Conservation (phyloP, 345 rosid species). For the Eucalyptus dawsonii region DNA sequence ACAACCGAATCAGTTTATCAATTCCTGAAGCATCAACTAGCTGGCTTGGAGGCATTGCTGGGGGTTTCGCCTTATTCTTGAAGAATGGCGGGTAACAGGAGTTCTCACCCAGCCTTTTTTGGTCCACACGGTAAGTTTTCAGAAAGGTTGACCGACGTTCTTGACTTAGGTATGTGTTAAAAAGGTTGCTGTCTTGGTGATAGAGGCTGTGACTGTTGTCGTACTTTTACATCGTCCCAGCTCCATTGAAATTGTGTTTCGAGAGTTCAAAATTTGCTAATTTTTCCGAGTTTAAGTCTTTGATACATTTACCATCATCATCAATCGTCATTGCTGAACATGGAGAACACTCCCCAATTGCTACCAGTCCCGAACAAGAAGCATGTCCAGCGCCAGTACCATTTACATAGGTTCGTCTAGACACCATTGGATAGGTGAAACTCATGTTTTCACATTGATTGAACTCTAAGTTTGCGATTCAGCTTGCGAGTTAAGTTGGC, state of each 20-base stretch:
- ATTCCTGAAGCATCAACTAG: slow-evolving; percentile 52
- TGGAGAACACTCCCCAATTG: not conserved
- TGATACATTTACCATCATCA: not conserved
- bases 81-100: not conserved
- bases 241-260: not conserved
- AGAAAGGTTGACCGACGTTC: not conserved
- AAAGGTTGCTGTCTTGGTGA: not conserved
- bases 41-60: slow-evolving; percentile 46
- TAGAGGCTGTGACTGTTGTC: not conserved
- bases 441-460: not conserved
- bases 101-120: not conserved
- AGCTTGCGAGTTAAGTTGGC: not conserved
- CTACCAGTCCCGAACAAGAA: not conserved
- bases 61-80: slow-evolving; percentile 55
- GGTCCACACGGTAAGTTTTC: not conserved
- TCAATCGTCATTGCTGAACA: not conserved
- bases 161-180: not conserved
- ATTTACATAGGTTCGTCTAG: not conserved
- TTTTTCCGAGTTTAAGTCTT: not conserved
- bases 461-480: not conserved
- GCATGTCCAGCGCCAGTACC: not conserved
- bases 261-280: not conserved
- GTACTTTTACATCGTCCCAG: not conserved
- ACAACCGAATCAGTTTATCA: slow-evolving; percentile 78
- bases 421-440: not conserved